Base-by-base conservation (phyloP, 495 filamentous ascomycete species). In the Trichocladium antarcticum region DNA sequence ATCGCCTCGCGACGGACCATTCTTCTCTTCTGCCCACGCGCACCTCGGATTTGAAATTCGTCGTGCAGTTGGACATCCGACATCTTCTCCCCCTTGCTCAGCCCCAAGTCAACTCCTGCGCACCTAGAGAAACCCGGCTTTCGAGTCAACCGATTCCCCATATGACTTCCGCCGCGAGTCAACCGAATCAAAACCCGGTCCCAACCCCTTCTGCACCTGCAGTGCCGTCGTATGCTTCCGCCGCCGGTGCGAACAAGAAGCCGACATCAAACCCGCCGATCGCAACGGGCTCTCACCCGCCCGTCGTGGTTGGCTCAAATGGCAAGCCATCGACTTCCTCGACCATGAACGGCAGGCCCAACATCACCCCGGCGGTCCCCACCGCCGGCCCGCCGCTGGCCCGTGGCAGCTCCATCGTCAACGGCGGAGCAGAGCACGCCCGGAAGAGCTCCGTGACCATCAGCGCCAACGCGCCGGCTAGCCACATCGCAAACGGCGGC, bases 391-490 rank as follows among this genome's bases (percentile, higher is more conserved):
- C 68, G 42, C 56, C 67, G 45, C 78, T 82, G 49, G 84, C 82
- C 72, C 79, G 81, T 58, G 79, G 79, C 54, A 77, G 71, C 51
- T 70, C 80, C 38, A 66, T 71, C 60, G 64, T 74, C 42, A 74
- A 80, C 58, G 75, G 81, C 41, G 62, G 68, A 40, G 40, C 67
- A 47, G 84, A 90, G 53, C 89, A 96, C 70, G 75, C 69, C 52
- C 78, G 85, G 50, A 92, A 92, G 69, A 80, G 80, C 46, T 90
- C 87, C 15, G 83, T 95, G 49, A 92, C 86, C 47, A 93, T 95
- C 69, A 88, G 75, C 59, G 82, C 87, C 41, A 78, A 81, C 51
- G 84, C 84, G 32, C 77, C 85, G 12, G 82, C 74, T 45, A 81
- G 81, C 52, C 82, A 82, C 55, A 78, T 81, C 44, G 77, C 83